Base-by-base conservation (phyloP, 495 filamentous ascomycete species). In the Podospora anserina region DNA sequence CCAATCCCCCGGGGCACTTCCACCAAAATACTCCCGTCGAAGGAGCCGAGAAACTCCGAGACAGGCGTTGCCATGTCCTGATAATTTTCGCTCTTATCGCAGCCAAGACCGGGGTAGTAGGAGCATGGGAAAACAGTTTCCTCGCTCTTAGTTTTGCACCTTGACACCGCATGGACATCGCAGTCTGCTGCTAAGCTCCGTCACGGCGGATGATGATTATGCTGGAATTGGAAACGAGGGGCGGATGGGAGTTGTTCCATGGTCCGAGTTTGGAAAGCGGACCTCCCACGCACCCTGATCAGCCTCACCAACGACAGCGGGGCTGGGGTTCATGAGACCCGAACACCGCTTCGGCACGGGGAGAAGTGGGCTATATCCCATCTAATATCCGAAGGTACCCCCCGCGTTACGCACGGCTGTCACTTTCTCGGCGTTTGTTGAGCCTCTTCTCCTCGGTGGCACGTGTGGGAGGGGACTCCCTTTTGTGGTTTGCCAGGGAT, bases 1-100 rank as follows among this genome's bases (percentile, higher is more conserved):
- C 68, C 68, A 67, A 64, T 67, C 54, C 54, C 65, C 65, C 63
- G 65, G 68, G 28, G 30, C 53, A 54, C 5, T 26, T 62, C 60
- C 23, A 26, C 2, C 60, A 62, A n/a, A 30, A 32, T 30, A 26
- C 26, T 20, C 60, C 61, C 30, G 32, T 63, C 28, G 61, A 49
- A 63, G 61, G 18, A 63, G 32, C 61, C 61, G 61, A 63, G 30
- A 63, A 28, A n/a, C 30, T 32, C 61, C 61, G 61, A 63, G n/a
- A 32, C 61, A 23, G 18, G n/a, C 16, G 20, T 61, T 32, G 28
- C 16, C 59, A 63, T 39, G 28, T 20, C 30, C 28, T 49, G 9
- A 63, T 63, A 16, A 63, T 63, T 44, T 16, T 49, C 61, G 6
- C 61, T 32, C 60, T 28, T 49, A 49, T 49, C 39, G 39, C 39